Evolutionary conservation across 2,329 filamentous ascomycete genomes (phyloP), one percentile per base, ranked within the genome.

Genomic region (Sporothrix luriei): DNA sequence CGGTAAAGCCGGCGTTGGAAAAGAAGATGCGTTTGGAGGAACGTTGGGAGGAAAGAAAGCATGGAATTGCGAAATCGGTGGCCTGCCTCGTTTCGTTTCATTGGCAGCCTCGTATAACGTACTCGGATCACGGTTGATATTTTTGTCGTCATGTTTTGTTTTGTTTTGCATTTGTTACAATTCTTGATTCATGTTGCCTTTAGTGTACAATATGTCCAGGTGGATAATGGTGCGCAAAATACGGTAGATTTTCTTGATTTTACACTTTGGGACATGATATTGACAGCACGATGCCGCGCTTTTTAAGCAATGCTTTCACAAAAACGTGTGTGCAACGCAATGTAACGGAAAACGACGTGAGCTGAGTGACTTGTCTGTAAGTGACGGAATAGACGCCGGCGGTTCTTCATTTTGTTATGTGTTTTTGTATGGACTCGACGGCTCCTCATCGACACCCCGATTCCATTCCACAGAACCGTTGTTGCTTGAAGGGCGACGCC

Each of bases 1-100:
- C 86, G 90, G 79, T 91, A 78, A 81, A 74, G 13, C 16, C 21
- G 24, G 7, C 29, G 21, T 19, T 29, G 1, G 49, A 10, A 24
- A 55, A 26, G 1, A 19, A 19, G 5, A 19, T 48, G 26, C n/a
- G 9, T 21, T 33, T 16, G 24, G 26, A 33, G 26, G 33, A 55
- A 55, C 10, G 5, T 14, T 26, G n/a, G 49, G n/a, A 52, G 49
- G n/a, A 52, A 52, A 16, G 57, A 43, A 26, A 46, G 38, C 57
- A 46, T 46, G 57, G 57, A 62, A 62, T 62, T 43, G 57, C 57
- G 46, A 26, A 46, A 57, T 57, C 24, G 21, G 38, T 19, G 57
- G 68, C n/a, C 40, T 49, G 46, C 38, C 26, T 29, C 6, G 38
- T 49, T 66, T 54, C 43, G 38, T 38, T 24, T 11, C 9, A 40